Percentiles rank a stretch among this genome's conserved stretches.
Conservation (phyloP, 2,329 filamentous ascomycete genomes). For the Ceratocystis cubensis region DNA sequence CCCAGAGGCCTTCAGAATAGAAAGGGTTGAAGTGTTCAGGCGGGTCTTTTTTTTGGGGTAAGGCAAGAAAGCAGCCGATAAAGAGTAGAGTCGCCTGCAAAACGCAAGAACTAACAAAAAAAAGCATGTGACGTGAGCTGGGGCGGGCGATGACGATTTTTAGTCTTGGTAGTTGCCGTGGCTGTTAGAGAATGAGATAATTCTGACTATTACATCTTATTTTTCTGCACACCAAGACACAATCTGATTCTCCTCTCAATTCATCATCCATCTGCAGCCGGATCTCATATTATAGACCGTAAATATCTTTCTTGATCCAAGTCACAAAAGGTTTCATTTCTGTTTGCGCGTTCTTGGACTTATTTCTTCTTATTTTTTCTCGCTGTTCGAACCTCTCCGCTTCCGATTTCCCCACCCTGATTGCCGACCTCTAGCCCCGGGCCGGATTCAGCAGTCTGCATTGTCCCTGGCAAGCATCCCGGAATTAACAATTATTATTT, state of each 20-base stretch:
- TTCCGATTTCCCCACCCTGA: constrained; percentile 1
- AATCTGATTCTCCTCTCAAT: neutral
- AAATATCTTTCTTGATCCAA: neutral
- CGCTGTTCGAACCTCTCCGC: neutral
- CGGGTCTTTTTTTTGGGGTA: neutral
- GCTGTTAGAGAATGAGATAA: neutral
- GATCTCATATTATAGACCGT: neutral
- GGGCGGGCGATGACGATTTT: constrained; percentile 6
- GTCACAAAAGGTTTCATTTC: neutral
- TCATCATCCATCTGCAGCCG: neutral
- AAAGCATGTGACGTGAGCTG: constrained; percentile 8
- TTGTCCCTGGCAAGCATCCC: neutral
- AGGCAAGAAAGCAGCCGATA: neutral
- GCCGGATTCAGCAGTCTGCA: neutral
- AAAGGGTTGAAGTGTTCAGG: neutral
- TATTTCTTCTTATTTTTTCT: neutral
- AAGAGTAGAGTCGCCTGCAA: neutral
- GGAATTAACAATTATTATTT: neutral
- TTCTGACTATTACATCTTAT: neutral
- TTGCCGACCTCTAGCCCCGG: neutral
- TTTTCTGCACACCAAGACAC: neutral
- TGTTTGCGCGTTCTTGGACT: neutral
- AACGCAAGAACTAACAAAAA: neutral
- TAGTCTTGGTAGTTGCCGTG: constrained; percentile 5
- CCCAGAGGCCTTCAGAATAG: neutral